Evolutionary conservation across 306 rosid species (phyloP).

Genomic region (Malus domestica): ASM211411v1 NC_041801.1:20561001-20561500

Average conservation of each 20-base stretch:
- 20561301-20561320: neutral
- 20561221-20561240: neutral
- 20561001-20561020: slow-evolving; percentile 28
- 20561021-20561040: slow-evolving; percentile 8
- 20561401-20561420: too few relatives aligned
- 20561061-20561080: neutral
- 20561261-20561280: neutral
- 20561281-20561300: neutral
- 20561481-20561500: too few relatives aligned
- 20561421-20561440: too few relatives aligned
- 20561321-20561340: neutral
- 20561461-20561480: too few relatives aligned
- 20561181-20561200: slow-evolving; percentile 6
- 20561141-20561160: slow-evolving; percentile 2
- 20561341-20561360: neutral
- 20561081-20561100: neutral
- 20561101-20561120: neutral
- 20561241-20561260: neutral
- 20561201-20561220: neutral
- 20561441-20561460: too few relatives aligned
- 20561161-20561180: slow-evolving; percentile 10
- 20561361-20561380: neutral
- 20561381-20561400: neutral
- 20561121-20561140: slow-evolving; percentile 2
- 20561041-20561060: slow-evolving; percentile 3